phyloP scores from a whole-genome alignment of 2,329 filamentous ascomycete genomes.

The Lecanoromycetidae sp. region DNA sequence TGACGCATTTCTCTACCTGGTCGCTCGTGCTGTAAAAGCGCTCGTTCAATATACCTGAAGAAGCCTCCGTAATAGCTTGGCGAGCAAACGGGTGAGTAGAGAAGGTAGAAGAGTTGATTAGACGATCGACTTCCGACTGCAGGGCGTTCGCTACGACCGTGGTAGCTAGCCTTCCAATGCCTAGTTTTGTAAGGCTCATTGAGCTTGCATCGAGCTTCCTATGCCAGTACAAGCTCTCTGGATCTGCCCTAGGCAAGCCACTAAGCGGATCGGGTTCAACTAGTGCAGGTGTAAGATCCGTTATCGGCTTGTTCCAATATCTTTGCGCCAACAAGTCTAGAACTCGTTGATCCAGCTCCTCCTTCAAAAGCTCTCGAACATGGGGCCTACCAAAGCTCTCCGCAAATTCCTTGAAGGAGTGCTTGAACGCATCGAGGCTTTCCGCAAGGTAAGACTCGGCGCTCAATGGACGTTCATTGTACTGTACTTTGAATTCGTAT shows the following conservation, averaged over 20 bases:
- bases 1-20: conserved; percentile 97
- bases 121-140: conserved; percentile 66
- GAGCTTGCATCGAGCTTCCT: conserved; percentile 87
- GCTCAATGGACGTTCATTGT: conserved; percentile 88
- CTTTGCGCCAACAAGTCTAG: conserved; percentile 82
- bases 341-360: conserved; percentile 86
- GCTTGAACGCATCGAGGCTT: conserved; percentile 91
- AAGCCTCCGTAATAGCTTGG: conserved; percentile 83
- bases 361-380: conserved; percentile 79
- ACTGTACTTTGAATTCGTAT: conserved; percentile 98
- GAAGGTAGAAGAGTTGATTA: conserved; percentile 74
- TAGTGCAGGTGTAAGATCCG: conserved; percentile 58
- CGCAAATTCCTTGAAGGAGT: conserved; percentile 89
- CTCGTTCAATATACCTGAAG: conserved; percentile 80
- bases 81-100: conserved; percentile 81
- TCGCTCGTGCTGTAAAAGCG: conserved; percentile 94
- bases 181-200: conserved; percentile 82
- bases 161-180: conserved; percentile 83
- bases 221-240: conserved; percentile 81
- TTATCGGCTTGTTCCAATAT: conserved; percentile 94
- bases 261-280: conserved; percentile 60
- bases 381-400: conserved; percentile 81
- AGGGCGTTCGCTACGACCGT: conserved; percentile 82
- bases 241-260: conserved; percentile 72
- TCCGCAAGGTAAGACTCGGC: conserved; percentile 95